phyloP scores from a whole-genome alignment of 2,329 filamentous ascomycete species.

The Nemania diffusa region DNA sequence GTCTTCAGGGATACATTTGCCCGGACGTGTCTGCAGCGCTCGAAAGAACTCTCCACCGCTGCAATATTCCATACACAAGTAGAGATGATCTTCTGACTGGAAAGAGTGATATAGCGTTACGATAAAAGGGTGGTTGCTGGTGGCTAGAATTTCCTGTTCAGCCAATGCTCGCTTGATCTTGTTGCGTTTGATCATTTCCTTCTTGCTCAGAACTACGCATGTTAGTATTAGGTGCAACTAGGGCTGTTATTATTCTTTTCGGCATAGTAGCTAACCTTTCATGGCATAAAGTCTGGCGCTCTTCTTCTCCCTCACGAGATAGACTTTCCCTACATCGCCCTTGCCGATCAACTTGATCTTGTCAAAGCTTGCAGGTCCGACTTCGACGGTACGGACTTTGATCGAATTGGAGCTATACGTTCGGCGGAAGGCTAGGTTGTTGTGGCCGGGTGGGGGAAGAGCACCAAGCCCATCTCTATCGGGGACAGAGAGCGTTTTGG shows the following conservation, averaged over 20 bases:
- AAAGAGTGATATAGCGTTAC: slow-evolving; percentile 99
- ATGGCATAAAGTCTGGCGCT: slow-evolving; percentile 94
- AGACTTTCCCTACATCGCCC: slow-evolving; percentile 98
- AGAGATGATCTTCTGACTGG: slow-evolving; percentile 97
- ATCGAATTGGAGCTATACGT: slow-evolving; percentile 99
- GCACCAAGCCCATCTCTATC: slow-evolving; percentile 66
- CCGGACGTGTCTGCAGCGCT: slow-evolving; percentile 92
- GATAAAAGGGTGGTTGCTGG: slow-evolving; percentile 98
- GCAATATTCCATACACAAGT: slow-evolving; percentile 99
- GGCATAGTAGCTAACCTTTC: slow-evolving; percentile 75
- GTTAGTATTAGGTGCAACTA: slow-evolving; percentile 35
- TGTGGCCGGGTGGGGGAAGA: slow-evolving; percentile 74
- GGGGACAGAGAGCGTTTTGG: slow-evolving; percentile 54
- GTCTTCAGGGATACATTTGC: slow-evolving; percentile 97
- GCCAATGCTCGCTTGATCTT: slow-evolving; percentile 99
- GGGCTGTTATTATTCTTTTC: neutral
- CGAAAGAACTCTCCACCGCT: slow-evolving; percentile 98
- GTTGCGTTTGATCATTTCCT: slow-evolving; percentile 99
- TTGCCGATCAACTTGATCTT: slow-evolving; percentile 99
- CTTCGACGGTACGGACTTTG: slow-evolving; percentile 97
- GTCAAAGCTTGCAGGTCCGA: slow-evolving; percentile 94
- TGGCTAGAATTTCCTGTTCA: slow-evolving; percentile 97
- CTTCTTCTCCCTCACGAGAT: slow-evolving; percentile 97
- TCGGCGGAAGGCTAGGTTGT: slow-evolving; percentile 82
- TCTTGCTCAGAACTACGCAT: slow-evolving; percentile 88